Conservation (phyloP, 495 filamentous ascomycete species). For the Xanthoparmelia taractica region DNA sequence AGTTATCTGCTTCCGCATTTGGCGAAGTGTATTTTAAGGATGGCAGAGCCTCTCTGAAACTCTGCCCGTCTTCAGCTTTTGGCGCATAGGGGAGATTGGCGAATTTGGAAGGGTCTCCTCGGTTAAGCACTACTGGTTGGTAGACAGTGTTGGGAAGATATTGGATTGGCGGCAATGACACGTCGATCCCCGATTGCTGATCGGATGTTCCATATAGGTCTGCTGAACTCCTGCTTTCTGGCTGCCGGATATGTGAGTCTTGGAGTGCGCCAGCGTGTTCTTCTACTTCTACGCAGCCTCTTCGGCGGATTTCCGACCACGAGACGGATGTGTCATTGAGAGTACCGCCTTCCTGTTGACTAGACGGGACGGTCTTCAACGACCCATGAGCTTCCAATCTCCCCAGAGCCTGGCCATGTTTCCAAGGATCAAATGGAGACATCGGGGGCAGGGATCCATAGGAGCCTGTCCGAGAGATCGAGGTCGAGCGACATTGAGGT, state of each 20-base stretch:
- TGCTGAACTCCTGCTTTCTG: background rate
- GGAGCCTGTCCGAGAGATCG: background rate
- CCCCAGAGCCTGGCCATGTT: background rate
- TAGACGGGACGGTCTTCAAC: background rate
- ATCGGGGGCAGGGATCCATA: background rate
- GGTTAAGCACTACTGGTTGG: background rate
- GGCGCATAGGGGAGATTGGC: background rate
- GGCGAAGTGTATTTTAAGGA: background rate
- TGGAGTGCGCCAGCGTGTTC: background rate
- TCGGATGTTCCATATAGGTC: background rate
- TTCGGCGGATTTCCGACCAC: background rate
- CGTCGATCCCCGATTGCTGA: background rate
- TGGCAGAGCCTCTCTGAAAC: background rate
- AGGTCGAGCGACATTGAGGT: background rate
- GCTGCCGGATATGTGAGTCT: background rate
- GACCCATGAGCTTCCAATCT: background rate
- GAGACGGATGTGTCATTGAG: background rate
- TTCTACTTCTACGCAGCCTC: background rate
- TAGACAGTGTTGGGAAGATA: background rate
- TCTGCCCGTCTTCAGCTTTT: background rate
- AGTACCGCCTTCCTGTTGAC: background rate
- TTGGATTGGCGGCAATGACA: background rate
- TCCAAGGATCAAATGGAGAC: background rate
- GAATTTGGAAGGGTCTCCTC: background rate
- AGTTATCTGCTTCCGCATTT: background rate